Evolutionary conservation across 2,329 filamentous ascomycete genomes (phyloP).

Genomic region (Akanthomyces uredinophilus): DNA sequence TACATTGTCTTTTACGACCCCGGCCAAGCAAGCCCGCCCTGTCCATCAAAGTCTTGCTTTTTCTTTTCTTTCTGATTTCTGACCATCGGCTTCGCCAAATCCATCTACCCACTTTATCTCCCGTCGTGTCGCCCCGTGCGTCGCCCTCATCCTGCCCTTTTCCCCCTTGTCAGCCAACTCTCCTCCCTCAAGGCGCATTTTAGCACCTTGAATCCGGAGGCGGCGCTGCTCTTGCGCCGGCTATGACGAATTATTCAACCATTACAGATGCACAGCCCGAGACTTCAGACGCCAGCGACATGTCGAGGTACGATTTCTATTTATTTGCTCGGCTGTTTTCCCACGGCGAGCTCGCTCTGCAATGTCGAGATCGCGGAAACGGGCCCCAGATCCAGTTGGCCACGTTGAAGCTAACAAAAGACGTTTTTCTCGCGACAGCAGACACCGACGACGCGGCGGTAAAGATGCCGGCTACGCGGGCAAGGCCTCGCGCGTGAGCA

Average conservation of each 20-base stretch:
- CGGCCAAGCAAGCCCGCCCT: not conserved
- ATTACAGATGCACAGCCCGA: slow-evolving; percentile 45
- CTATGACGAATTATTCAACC: slow-evolving; percentile 52
- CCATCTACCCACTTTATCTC: not conserved
- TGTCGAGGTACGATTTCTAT: slow-evolving; percentile 40
- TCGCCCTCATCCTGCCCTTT: slow-evolving; percentile 1
- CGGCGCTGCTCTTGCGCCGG: slow-evolving; percentile 20
- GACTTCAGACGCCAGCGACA: slow-evolving; percentile 37
- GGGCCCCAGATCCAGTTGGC: not conserved
- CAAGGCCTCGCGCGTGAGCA: slow-evolving; percentile 82
- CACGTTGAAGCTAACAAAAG: slow-evolving; percentile 8
- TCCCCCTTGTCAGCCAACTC: not conserved
- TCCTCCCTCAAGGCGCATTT: slow-evolving; percentile 13
- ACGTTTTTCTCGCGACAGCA: slow-evolving; percentile 23
- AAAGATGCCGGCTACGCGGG: slow-evolving; percentile 65
- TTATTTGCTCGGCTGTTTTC: not conserved
- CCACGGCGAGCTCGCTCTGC: not conserved
- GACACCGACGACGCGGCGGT: slow-evolving; percentile 56
- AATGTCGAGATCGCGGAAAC: not conserved
- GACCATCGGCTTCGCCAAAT: not conserved
- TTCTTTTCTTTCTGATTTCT: not conserved
- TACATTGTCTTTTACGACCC: not conserved
- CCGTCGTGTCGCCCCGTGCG: slow-evolving; percentile 11
- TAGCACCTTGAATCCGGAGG: slow-evolving; percentile 15
- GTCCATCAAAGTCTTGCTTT: not conserved